Base-by-base conservation (phyloP, 345 rosid genomes). In the Balakata baccata region DNA sequence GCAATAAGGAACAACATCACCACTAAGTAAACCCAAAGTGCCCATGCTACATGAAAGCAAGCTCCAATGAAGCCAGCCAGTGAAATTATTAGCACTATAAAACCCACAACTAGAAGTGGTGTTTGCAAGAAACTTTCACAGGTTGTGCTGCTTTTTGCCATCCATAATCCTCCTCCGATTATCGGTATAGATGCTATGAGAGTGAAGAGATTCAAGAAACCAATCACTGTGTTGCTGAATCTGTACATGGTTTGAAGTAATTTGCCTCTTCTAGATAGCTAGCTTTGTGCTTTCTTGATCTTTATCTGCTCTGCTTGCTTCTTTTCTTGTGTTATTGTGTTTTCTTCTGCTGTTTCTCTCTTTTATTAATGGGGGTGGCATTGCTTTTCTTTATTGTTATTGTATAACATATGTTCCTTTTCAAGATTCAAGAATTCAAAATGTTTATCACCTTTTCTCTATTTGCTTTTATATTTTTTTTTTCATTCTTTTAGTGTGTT, bases 1-100 rank as follows among this genome's bases (percentile, higher is more conserved):
- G 80, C 86, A 70, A 93, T 90, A n/a, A 91, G 74, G 73, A 89
- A 66, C 69, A 95, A 56, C 98, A 95, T 91, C 73, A 91, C 90
- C 65, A 90, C 87, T 63, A 95, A 75, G 79, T 95, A 95, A 2
- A 95, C 81, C 99, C 99, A 93, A 11, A 95, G 97, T 23, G 88
- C 89, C 90, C 92, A 95, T 37, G 86, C 88, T 25, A 95, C 85
- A 58, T 84, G 81, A 62, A 91, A 95, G 46, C 99, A 95, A 22
- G 97, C 94, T n/a, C 99, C 98, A 14, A 93, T 81, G 74, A 93
- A 87, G 37, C 99, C 99, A 22, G 89, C 93, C 18, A 95, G 66
- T 41, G 99, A 95, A 37, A 95, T 75, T 45, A 91, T 64, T 13
- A 95, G 52, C 77, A 95, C 84, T 0, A 87, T 83, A 74, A 95